Percentiles rank a stretch among this genome's conserved stretches.
These are phyloP conservation scores for Ophiostoma tasmaniense DNA, from an alignment of 2,329 filamentous ascomycete species.

Conservation along the genomic window DNA sequence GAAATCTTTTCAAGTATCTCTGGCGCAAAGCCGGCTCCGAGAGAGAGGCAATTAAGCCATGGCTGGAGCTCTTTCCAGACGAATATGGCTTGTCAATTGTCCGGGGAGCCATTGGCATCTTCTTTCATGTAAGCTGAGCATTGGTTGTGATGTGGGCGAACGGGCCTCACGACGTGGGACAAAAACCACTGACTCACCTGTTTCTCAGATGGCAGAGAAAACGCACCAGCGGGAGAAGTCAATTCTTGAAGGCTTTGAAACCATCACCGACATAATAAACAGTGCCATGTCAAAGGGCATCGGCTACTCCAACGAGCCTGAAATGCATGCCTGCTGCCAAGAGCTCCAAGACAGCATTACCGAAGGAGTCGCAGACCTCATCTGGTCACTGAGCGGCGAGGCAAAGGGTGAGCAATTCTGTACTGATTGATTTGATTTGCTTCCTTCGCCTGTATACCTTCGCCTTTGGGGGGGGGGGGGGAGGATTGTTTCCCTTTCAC, in stretches of 20 bases:
- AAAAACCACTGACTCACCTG: neutral
- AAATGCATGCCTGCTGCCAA: slow-evolving; percentile 13
- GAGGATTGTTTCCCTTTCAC: too few relatives aligned
- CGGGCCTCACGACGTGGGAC: neutral
- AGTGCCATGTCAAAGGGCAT: slow-evolving; percentile 13
- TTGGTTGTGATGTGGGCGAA: neutral
- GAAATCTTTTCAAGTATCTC: slow-evolving; percentile 10
- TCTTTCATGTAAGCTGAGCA: slow-evolving; percentile 12
- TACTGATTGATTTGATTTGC: neutral
- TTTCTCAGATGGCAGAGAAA: slow-evolving; percentile 9
- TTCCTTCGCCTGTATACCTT: neutral
- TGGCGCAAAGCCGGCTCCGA: slow-evolving; percentile 15
- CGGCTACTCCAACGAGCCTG: slow-evolving; percentile 8
- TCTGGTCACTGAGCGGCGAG: neutral
- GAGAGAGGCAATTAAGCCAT: slow-evolving; percentile 12
- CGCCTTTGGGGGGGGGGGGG: too few relatives aligned
- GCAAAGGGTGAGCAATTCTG: neutral
- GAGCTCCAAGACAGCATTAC: slow-evolving; percentile 12
- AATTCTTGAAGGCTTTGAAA: slow-evolving; percentile 13
- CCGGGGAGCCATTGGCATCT: slow-evolving; percentile 12
- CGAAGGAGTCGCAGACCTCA: slow-evolving; percentile 10
- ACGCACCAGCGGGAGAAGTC: slow-evolving; percentile 11
- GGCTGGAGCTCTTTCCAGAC: slow-evolving; percentile 15
- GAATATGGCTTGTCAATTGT: slow-evolving; percentile 14
- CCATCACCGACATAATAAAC: slow-evolving; percentile 13